Base-by-base conservation (phyloP, 148 eudicot species). In the Fagopyrum homotropicum region DNA sequence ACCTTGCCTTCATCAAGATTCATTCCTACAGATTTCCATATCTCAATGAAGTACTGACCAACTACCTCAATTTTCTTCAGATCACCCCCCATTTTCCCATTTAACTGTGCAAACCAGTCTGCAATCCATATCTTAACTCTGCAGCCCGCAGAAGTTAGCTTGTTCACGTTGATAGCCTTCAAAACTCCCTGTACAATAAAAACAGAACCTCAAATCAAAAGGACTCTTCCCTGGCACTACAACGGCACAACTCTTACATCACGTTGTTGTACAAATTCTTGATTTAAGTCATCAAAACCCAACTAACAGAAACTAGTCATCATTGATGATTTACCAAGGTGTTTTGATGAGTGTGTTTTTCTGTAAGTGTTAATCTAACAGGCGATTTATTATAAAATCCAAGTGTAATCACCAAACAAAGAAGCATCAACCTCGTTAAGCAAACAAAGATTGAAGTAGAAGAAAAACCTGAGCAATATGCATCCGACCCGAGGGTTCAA, bases 31-130 rank as follows among this genome's bases (percentile, higher is more conserved):
- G 96, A 89, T 78, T 92, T 94, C 98, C 98, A 94, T 40, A 90
- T 92, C 84, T 91, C 98, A 77, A 91, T 90, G 75, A 94, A 78
- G 81, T 94, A 94, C 44, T 80, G 74, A 30, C 98, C 98, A 73
- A 94, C 90, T 17, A 84, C 88, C 80, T 89, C 87, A 45, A 94
- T 94, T 83, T 94, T 94, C 77, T 89, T 86, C 75, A 94, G 76
- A 79, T 94, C 98, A 56, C 98, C 98, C 19, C 92, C 96, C 97
- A 94, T 87, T 83, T 94, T 94, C 82, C 89, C 92, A 82, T 95
- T 92, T 26, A 95, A 73, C 77, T 84, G 89, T 17, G 98, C 97
- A 86, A 95, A 95, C 96, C 92, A 92, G 81, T 95, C 98, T 57
- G 91, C 98, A 82, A 95, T 89, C 97, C 97, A 95, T 16, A 95